Percentiles rank a stretch among this genome's conserved stretches.
phyloP scores from a whole-genome alignment of 495 filamentous ascomycete species.

The Aspergillus conjunctus region DNA sequence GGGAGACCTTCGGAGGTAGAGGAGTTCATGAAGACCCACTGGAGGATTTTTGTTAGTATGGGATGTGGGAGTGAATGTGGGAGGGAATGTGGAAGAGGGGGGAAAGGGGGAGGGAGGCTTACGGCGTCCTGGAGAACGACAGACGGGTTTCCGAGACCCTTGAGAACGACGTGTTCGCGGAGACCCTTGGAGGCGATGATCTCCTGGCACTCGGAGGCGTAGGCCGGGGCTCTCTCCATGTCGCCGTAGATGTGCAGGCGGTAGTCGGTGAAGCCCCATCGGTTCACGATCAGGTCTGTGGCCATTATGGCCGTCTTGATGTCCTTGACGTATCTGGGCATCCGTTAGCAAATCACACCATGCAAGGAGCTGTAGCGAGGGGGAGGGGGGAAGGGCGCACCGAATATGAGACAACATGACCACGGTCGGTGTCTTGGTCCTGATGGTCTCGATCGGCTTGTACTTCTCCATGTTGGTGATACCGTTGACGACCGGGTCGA shows the following conservation, averaged over 20 bases:
- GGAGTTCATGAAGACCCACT: conserved; percentile 67
- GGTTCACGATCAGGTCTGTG: conserved; percentile 63
- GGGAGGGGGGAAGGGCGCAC: conserved; percentile 32
- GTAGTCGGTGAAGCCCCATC: conserved; percentile 65
- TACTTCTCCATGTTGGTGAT: conserved; percentile 66
- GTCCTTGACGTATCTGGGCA: conserved; percentile 51
- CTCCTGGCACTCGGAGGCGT: conserved; percentile 61
- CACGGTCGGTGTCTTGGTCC: conserved; percentile 57
- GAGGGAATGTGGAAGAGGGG: background rate
- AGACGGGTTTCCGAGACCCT: conserved; percentile 55
- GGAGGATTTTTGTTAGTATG: background rate
- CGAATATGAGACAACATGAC: conserved; percentile 65
- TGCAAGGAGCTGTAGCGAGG: background rate
- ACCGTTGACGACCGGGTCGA: conserved; percentile 68
- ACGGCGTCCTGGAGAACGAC: conserved; percentile 23
- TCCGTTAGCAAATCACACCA: background rate
- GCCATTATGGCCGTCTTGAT: conserved; percentile 65
- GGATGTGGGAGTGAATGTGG: background rate
- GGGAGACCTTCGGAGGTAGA: conserved; percentile 66
- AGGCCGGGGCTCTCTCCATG: conserved; percentile 57
- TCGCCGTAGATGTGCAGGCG: conserved; percentile 63
- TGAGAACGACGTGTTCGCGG: conserved; percentile 52
- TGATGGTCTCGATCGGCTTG: conserved; percentile 56
- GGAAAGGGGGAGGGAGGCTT: background rate
- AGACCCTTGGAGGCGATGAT: conserved; percentile 61